Conservation (phyloP, 2,329 filamentous ascomycete species). For the Didymella sp. region DNA sequence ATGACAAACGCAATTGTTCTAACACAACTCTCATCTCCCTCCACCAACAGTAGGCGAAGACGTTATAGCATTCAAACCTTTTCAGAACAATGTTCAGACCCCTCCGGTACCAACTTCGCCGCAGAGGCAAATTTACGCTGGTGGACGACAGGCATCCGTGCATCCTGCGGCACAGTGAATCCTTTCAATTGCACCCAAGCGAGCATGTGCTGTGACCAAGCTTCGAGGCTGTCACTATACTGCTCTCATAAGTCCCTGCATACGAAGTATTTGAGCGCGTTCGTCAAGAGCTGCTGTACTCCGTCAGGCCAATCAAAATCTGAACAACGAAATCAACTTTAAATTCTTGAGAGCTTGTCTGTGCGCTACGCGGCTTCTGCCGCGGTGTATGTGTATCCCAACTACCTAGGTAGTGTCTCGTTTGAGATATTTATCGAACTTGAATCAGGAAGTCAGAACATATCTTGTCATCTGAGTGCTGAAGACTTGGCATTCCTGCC, state of each 20-base stretch:
- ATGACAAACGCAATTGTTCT: not conserved
- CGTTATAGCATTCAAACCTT: not conserved
- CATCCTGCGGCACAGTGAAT: not conserved
- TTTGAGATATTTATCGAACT: not conserved
- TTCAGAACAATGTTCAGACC: not conserved
- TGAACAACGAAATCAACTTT: not conserved
- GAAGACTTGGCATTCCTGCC: not conserved
- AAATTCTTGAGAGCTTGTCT: not conserved
- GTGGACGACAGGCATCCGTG: not conserved
- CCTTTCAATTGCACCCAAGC: not conserved
- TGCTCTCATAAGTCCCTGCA: not conserved
- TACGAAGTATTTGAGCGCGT: not conserved
- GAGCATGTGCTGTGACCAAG: not conserved
- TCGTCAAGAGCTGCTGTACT: not conserved
- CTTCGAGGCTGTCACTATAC: too few relatives aligned
- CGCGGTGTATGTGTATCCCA: not conserved
- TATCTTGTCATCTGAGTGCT: not conserved
- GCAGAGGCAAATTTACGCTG: not conserved
- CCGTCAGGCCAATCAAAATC: not conserved
- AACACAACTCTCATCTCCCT: not conserved
- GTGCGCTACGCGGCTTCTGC: not conserved
- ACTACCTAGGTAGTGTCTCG: not conserved
- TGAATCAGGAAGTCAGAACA: not conserved
- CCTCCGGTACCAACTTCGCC: not conserved
- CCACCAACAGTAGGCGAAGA: not conserved